Evolutionary conservation across 306 rosid genomes (phyloP).

Genomic region (Cucumis cinereus): DNA sequence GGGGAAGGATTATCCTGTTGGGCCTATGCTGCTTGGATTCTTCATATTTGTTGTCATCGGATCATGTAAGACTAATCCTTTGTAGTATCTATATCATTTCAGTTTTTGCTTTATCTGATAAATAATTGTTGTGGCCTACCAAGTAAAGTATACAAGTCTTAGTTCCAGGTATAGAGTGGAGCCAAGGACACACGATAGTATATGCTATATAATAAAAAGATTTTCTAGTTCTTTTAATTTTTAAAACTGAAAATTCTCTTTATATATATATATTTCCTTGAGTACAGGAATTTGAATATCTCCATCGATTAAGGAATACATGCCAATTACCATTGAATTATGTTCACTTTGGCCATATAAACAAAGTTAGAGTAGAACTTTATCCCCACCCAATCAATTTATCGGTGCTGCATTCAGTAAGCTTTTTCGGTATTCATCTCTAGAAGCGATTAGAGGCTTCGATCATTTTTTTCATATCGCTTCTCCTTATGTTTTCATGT

Average conservation of each 20-base stretch:
- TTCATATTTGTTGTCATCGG: slow-evolving; percentile 92
- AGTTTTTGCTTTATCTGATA: background rate
- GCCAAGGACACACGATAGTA: background rate
- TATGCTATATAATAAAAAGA: background rate
- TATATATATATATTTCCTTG: too few relatives aligned
- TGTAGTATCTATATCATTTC: background rate
- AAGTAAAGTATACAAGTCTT: background rate
- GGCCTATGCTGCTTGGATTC: slow-evolving; percentile 86
- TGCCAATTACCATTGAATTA: too few relatives aligned
- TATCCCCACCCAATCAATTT: background rate
- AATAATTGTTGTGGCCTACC: background rate
- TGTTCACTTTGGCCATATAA: too few relatives aligned
- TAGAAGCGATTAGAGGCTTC: background rate
- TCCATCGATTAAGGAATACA: too few relatives aligned
- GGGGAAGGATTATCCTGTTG: slow-evolving; percentile 86
- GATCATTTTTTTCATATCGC: background rate
- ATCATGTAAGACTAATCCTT: slow-evolving; percentile 51
- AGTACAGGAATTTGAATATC: too few relatives aligned
- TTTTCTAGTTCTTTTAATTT: background rate
- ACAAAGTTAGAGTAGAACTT: background rate
- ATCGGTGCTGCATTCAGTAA: background rate
- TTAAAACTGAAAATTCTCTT: background rate
- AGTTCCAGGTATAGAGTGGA: background rate
- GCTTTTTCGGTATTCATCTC: background rate
- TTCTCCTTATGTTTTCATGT: background rate